Percentiles rank a stretch among this genome's conserved stretches.
phyloP scores from a whole-genome alignment of 768 basidiomycete genomes.

The Lentinula raphanica region DNA sequence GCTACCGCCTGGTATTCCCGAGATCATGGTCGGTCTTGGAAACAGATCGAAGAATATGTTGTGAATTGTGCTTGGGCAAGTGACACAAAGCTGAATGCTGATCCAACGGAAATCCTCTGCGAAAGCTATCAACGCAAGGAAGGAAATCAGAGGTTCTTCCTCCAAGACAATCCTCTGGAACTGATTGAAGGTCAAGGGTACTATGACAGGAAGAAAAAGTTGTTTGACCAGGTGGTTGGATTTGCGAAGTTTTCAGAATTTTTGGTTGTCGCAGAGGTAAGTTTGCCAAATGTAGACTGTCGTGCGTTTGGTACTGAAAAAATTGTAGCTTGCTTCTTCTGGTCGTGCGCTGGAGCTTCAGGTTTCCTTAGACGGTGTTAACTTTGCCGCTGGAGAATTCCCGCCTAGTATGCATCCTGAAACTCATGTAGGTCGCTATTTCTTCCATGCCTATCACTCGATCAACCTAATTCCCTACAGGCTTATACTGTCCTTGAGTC shows the following conservation, averaged over 20 bases:
- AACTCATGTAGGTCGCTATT: slow-evolving; percentile 63
- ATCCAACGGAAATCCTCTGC: slow-evolving; percentile 87
- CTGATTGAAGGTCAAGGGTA: slow-evolving; percentile 74
- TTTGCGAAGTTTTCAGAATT: slow-evolving; percentile 98
- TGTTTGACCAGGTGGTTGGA: slow-evolving; percentile 88
- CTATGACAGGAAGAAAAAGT: slow-evolving; percentile 62
- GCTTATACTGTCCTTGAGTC: slow-evolving; percentile 95
- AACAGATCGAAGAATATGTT: slow-evolving; percentile 77
- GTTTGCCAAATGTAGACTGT: slow-evolving; percentile 15
- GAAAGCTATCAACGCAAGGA: slow-evolving; percentile 81
- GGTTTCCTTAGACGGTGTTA: slow-evolving; percentile 86
- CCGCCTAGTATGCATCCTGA: slow-evolving; percentile 87
- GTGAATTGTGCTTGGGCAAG: slow-evolving; percentile 89
- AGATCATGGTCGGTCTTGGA: slow-evolving; percentile 78
- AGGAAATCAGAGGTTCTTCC: slow-evolving; percentile 66
- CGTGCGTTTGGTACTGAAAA: slow-evolving; percentile 6
- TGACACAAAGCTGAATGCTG: slow-evolving; percentile 72
- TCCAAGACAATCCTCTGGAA: slow-evolving; percentile 54
- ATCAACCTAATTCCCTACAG: slow-evolving; percentile 30
- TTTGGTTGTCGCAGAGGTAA: slow-evolving; percentile 89
- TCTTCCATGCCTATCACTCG: not conserved
- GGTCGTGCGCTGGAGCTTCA: slow-evolving; percentile 71
- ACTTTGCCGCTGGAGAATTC: slow-evolving; percentile 84
- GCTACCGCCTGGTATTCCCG: slow-evolving; percentile 70
- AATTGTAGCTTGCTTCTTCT: slow-evolving; percentile 41